Percentiles rank a stretch among this genome's conserved stretches.
Conservation (phyloP, 352 stramenopile species). For the Phytophthora gonapodyides region DNA sequence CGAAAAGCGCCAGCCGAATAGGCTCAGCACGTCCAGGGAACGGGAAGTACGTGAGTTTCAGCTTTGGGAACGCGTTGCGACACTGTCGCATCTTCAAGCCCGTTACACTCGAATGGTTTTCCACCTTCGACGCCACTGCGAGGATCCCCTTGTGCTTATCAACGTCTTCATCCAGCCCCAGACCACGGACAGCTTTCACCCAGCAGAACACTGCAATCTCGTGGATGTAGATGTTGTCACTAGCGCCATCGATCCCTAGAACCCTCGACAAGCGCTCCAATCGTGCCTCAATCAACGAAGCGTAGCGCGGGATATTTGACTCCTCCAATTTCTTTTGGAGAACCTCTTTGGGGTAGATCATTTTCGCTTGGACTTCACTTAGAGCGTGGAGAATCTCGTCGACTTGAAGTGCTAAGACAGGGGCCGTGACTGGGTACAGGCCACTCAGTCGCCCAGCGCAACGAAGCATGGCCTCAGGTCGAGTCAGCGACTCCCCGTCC, state of each 20-base stretch:
- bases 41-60: constrained; percentile 68
- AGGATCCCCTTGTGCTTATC: constrained; percentile 20
- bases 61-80: constrained; percentile 19
- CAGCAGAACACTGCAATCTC: constrained; percentile 42
- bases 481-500: constrained; percentile 45
- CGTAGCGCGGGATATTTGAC: constrained; percentile 24
- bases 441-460: constrained; percentile 58
- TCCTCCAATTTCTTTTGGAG: constrained; percentile 24
- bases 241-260: constrained; percentile 13
- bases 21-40: constrained; percentile 53
- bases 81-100: constrained; percentile 13
- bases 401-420: constrained; percentile 43
- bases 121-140: constrained; percentile 27
- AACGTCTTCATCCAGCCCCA: constrained; percentile 18
- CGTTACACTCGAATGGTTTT: constrained; percentile 28
- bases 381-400: constrained; percentile 58
- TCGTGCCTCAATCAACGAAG: constrained; percentile 35
- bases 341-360: constrained; percentile 11
- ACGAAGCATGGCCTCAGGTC: constrained; percentile 61
- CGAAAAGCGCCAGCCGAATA: constrained; percentile 52
- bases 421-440: constrained; percentile 50
- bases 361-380: constrained; percentile 33
- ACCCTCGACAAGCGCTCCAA: constrained; percentile 24
- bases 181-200: constrained; percentile 14
- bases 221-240: constrained; percentile 24